Conservation (phyloP, 768 basidiomycete genomes). For the Trametes villosa region DNA sequence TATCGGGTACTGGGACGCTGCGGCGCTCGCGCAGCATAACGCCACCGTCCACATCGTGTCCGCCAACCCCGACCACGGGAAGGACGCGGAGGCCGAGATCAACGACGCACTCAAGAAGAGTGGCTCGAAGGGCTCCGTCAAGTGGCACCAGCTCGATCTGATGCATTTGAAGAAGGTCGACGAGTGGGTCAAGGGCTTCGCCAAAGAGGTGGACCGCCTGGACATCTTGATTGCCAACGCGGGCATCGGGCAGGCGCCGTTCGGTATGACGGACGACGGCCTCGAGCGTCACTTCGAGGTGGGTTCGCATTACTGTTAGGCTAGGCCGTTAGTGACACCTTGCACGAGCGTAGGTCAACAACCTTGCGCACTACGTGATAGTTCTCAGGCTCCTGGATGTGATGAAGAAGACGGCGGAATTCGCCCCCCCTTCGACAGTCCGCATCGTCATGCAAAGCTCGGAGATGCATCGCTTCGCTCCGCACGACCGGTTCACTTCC, state of each 20-base stretch:
- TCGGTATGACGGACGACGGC: constrained; percentile 32
- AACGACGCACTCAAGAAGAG: constrained; percentile 30
- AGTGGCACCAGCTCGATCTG: constrained; percentile 32
- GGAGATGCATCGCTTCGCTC: constrained; percentile 32
- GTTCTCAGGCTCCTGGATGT: constrained; percentile 32
- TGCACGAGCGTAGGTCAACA: constrained; percentile 33
- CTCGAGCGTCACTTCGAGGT: constrained; percentile 35
- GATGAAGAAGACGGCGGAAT: constrained; percentile 33
- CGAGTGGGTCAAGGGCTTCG: constrained; percentile 27
- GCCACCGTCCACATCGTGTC: constrained; percentile 36
- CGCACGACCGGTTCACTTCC: constrained; percentile 24
- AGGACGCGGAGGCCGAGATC: constrained; percentile 30
- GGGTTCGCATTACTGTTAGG: no score
- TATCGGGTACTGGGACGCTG: constrained; percentile 38
- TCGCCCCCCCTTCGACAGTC: constrained; percentile 28
- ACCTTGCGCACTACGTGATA: constrained; percentile 33
- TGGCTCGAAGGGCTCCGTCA: constrained; percentile 28
- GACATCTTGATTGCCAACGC: constrained; percentile 37
- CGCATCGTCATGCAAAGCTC: constrained; percentile 37
- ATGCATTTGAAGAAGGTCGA: constrained; percentile 30
- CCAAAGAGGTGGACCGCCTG: constrained; percentile 25
- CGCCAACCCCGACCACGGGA: constrained; percentile 34
- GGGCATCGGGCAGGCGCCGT: constrained; percentile 35
- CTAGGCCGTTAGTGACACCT: no score
- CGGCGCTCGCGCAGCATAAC: constrained; percentile 31